Base-by-base conservation (phyloP, 257 asterid genomes). In the Solanum infundibuliforme region DNA sequence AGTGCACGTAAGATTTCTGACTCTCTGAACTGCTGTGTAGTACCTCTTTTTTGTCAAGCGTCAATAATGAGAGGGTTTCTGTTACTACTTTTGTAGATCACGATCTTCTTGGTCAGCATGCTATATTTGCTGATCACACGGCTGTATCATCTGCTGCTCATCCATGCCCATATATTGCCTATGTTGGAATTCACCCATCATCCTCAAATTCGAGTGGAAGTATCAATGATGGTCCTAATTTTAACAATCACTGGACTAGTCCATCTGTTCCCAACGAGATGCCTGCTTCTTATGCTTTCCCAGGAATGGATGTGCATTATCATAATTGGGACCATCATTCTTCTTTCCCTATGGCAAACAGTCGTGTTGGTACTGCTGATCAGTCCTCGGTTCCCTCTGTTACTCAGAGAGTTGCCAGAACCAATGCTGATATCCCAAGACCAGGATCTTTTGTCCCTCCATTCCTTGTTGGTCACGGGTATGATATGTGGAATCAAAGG, bases 121-220 rank as follows among this genome's bases (percentile, higher is more conserved):
- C 95, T 39, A 88, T 92, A 89, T 93, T 93, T 87, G 90, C 97
- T 86, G 98, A 96, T 83, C 94, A 92, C 86, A 89, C 96, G 11
- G 91, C 95, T 48, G 92, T 94, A 74, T 92, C 98, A 86, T 93
- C 99, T 83, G 88, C 98, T 39, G 82, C 91, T 89, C 96, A 93
- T 93, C 97, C 94, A 71, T 94, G 98, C 88, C 99, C 99, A 11
- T 96, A 95, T 84, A 83, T 96, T 89, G 94, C 99, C 65, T 96
- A 94, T 91, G 86, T 95, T 86, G 99, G 98, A 87, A 36, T 94
- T 73, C 98, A 91, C 83, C 96, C 96, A 79, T 91, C 98, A 71
- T 92, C 99, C 73, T 93, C 98, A 85, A 91, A 93, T 87, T 93
- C 98, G 34, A 91, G 90, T 77, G 95, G 93, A 76, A 92, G 85